Evolutionary conservation across 2,329 filamentous ascomycete species (phyloP).

Genomic region (Gnomoniopsis sp.): DNA sequence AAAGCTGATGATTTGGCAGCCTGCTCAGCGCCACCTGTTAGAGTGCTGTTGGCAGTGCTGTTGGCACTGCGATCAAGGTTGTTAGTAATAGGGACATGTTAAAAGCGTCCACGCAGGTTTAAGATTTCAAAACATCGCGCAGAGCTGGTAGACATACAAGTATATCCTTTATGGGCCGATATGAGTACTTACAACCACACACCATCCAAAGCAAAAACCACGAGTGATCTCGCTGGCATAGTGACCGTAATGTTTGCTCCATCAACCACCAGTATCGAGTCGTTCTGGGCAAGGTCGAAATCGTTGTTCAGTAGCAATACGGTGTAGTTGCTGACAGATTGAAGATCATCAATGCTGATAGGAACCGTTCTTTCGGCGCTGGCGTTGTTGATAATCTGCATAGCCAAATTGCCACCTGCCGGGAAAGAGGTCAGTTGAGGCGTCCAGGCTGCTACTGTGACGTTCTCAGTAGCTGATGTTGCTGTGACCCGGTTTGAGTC

Average conservation of each 20-base stretch:
- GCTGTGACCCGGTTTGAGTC: conserved; percentile 10
- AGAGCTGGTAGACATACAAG: neutral
- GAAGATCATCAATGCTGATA: neutral
- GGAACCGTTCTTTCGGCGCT: neutral
- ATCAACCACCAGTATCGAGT: neutral
- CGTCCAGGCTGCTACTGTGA: conserved; percentile 8
- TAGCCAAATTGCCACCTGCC: conserved; percentile 12
- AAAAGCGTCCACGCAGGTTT: too few relatives aligned
- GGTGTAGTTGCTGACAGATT: conserved; percentile 1
- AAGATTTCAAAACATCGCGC: neutral
- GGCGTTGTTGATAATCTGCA: conserved; percentile 18
- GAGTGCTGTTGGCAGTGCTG: too few relatives aligned
- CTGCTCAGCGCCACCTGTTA: too few relatives aligned
- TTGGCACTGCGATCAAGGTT: too few relatives aligned
- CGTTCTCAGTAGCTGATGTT: conserved; percentile 4
- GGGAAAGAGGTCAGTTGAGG: conserved; percentile 6
- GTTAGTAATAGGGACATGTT: too few relatives aligned
- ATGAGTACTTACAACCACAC: conserved; percentile 8
- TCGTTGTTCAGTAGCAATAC: conserved; percentile 7
- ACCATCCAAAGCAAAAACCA: conserved; percentile 5
- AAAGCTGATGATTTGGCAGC: too few relatives aligned
- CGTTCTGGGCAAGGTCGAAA: conserved; percentile 1
- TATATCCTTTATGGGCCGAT: neutral
- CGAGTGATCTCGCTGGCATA: conserved; percentile 2
- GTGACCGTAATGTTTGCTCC: conserved; percentile 7